Percentiles rank a stretch among this genome's conserved stretches.
Evolutionary conservation across 257 asterid species (phyloP).

Genomic region (Solanum habrochaites): DNA sequence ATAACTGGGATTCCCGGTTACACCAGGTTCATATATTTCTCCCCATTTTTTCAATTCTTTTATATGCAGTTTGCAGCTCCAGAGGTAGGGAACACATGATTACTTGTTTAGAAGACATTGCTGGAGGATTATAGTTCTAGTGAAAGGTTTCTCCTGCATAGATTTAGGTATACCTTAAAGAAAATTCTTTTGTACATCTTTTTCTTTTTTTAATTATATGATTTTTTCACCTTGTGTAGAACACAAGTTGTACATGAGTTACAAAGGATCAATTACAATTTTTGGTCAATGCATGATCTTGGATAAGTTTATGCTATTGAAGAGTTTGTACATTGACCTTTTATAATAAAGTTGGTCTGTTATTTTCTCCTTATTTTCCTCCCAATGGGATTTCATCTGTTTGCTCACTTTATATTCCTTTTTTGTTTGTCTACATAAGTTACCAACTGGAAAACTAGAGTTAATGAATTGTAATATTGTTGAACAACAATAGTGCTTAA

Average conservation of each 20-base stretch:
- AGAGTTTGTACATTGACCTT: background rate
- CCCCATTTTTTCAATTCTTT: constrained; percentile 6
- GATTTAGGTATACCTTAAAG: constrained; percentile 7
- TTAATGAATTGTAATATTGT: background rate
- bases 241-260: constrained; percentile 21
- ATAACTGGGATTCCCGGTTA: constrained; percentile 7
- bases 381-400: background rate
- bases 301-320: background rate
- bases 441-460: too few relatives aligned
- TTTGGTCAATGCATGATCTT: constrained; percentile 7
- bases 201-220: background rate
- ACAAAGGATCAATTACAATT: constrained; percentile 11
- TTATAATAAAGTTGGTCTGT: background rate
- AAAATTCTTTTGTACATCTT: constrained; percentile 7
- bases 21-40: constrained; percentile 9
- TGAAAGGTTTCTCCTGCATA: constrained; percentile 10
- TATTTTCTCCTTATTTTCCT: background rate
- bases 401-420: background rate
- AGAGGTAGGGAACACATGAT: constrained; percentile 10
- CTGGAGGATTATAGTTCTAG: constrained; percentile 6
- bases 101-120: constrained; percentile 6
- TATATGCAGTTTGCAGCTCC: constrained; percentile 15
- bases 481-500: background rate
- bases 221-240: background rate
- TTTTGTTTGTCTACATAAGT: background rate